Evolutionary conservation across 371 early-diverging fungal genomes (phyloP).

Genomic region (Haplosporangium sp.): DNA sequence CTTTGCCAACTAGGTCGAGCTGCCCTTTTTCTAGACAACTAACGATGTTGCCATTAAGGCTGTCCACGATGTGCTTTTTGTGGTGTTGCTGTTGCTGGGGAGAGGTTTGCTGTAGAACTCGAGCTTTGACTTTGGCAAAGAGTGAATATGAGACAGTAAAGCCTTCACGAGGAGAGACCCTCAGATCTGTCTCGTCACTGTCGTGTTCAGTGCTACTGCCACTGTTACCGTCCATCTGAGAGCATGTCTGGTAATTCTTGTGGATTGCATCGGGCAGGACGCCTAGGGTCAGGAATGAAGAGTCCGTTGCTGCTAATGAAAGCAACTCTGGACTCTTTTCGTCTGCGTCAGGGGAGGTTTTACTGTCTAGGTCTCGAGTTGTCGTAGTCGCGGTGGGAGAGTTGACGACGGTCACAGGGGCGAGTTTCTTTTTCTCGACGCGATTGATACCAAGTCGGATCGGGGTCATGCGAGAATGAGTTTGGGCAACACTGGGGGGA

Average conservation of each 20-base stretch:
- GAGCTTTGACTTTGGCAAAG: constrained; percentile 38
- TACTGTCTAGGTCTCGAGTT: too few relatives aligned
- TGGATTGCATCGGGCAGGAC: too few relatives aligned
- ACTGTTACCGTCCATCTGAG: background rate
- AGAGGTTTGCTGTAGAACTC: constrained; percentile 12
- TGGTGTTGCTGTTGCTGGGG: constrained; percentile 28
- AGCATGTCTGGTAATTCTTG: background rate
- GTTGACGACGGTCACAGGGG: background rate
- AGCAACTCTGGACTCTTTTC: too few relatives aligned
- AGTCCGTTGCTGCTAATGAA: constrained; percentile 1
- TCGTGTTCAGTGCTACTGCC: background rate
- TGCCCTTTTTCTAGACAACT: constrained; percentile 15
- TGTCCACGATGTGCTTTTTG: constrained; percentile 1
- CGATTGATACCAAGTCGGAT: constrained; percentile 23
- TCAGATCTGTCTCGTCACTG: constrained; percentile 2
- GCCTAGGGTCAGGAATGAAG: too few relatives aligned
- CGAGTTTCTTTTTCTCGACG: constrained; percentile 26
- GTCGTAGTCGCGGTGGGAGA: constrained; percentile 5
- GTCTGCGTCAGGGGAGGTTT: too few relatives aligned
- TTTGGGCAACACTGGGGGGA: constrained; percentile 37
- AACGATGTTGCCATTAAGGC: constrained; percentile 1
- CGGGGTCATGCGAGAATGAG: constrained; percentile 24
- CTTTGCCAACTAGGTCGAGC: constrained; percentile 9
- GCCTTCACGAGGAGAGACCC: constrained; percentile 33
- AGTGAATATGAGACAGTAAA: constrained; percentile 35